Base-by-base conservation (phyloP, 192 early-diverging fungal genomes). In the Spizellomyces punctatus region DNA sequence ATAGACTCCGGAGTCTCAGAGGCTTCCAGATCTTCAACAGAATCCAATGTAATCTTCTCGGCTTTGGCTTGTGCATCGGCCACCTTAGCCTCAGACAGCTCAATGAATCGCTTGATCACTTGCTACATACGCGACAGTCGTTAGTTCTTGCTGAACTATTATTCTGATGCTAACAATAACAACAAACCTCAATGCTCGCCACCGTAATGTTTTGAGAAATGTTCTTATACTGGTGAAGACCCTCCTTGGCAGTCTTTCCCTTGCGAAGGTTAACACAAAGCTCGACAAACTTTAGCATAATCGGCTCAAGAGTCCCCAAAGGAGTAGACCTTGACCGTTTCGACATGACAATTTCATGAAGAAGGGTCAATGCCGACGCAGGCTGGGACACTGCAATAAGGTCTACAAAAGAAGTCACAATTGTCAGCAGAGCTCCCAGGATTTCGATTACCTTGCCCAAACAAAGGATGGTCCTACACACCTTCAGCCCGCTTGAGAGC, bases 141-240 rank as follows among this genome's bases (percentile, higher is more conserved):
- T 42, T 41, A 54, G n/a, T n/a, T n/a, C n/a, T n/a, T n/a, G n/a
- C n/a, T n/a, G n/a, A n/a, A n/a, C n/a, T n/a, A n/a, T n/a, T n/a
- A n/a, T n/a, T n/a, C n/a, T n/a, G n/a, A n/a, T n/a, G n/a, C n/a
- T n/a, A n/a, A n/a, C n/a, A n/a, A n/a, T n/a, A n/a, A n/a, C n/a
- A n/a, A 68, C 76, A 12, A 5, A 93, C 90, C 80, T 92, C 96
- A 77, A 99, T 92, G 9, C 91, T 93, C 17, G 89, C 81, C 50
- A 97, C 92, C 72, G 91, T 93, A 69, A 88, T 92, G 83, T 97
- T 95, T 85, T 99, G 96, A 52, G 94, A 91, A 79, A 96, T 95
- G 85, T 98, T 97, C 83, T 97, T 98, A 86, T 96, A 98, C 84
- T 98, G 94, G 71, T 92, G 92, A 75, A 99, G 86, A 60, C 90